Evolutionary conservation across 2,329 filamentous ascomycete species (phyloP).

Genomic region (Albifimbria verrucaria): DNA sequence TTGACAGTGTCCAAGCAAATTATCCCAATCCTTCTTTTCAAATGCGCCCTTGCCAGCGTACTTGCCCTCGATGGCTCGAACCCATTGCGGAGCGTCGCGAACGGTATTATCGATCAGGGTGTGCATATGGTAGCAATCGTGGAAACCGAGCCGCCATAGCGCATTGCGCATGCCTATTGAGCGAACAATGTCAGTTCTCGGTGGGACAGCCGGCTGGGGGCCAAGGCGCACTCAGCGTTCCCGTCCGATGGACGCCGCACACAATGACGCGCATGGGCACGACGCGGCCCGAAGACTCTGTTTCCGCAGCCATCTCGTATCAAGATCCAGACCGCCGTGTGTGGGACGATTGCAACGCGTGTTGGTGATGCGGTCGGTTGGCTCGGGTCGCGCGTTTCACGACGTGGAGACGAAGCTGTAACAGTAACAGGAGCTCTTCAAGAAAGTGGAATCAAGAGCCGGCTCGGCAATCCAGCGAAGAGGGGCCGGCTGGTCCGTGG

Average conservation of each 20-base stretch:
- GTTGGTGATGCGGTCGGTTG: neutral
- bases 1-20: constrained; percentile 42
- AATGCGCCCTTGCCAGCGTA: constrained; percentile 26
- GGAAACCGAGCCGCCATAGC: constrained; percentile 31
- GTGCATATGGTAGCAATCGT: constrained; percentile 35
- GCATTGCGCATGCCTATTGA: constrained; percentile 28
- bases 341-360: neutral
- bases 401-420: neutral
- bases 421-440: neutral
- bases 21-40: constrained; percentile 41
- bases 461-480: neutral
- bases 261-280: constrained; percentile 39
- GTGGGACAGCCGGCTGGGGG: neutral
- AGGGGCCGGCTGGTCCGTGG: neutral
- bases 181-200: constrained; percentile 1
- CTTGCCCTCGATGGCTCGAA: constrained; percentile 28
- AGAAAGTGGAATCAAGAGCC: neutral
- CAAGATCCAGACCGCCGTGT: neutral
- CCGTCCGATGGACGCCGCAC: constrained; percentile 35
- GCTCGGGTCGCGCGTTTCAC: neutral
- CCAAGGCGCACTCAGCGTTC: constrained; percentile 29
- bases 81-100: constrained; percentile 23
- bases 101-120: constrained; percentile 21
- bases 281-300: constrained; percentile 19
- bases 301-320: neutral